Evolutionary conservation across 1,139 yeast species (phyloP).

Genomic region (Eremothecium coryli): DNA sequence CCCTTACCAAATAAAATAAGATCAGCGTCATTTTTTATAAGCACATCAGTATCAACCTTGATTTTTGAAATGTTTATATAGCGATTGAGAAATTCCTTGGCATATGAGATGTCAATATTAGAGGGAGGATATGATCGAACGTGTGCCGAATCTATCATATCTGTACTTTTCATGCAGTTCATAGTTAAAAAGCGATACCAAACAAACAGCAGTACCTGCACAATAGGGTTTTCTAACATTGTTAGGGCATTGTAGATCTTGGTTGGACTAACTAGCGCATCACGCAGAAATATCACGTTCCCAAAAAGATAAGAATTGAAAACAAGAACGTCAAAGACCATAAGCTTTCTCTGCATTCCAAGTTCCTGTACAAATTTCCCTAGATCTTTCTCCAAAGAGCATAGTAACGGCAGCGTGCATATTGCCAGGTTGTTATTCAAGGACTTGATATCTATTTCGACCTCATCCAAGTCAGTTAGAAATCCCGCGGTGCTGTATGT

Average conservation of each 20-base stretch:
- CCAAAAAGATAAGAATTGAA: constrained; percentile 19
- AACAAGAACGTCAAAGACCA: constrained; percentile 16
- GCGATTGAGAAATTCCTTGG: constrained; percentile 13
- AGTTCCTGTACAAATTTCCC: not conserved
- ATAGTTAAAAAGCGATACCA: constrained; percentile 14
- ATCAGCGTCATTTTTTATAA: constrained; percentile 14
- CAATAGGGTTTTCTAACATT: constrained; percentile 17
- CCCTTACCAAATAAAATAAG: constrained; percentile 25
- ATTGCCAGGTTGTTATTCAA: constrained; percentile 19
- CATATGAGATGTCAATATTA: constrained; percentile 1
- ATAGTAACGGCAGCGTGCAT: constrained; percentile 17
- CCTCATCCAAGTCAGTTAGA: no score
- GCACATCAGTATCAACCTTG: constrained; percentile 15
- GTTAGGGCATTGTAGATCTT: constrained; percentile 9
- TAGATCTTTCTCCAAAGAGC: constrained; percentile 8
- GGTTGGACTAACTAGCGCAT: constrained; percentile 9
- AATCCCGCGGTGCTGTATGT: no score
- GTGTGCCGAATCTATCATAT: not conserved
- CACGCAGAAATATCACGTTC: constrained; percentile 2
- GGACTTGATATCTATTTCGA: constrained; percentile 1
- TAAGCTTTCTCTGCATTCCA: constrained; percentile 3
- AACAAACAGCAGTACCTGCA: constrained; percentile 17
- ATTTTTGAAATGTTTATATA: constrained; percentile 15
- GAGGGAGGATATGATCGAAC: no score
- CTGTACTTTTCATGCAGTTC: not conserved